Evolutionary conservation across 345 rosid species (phyloP).

Genomic region (Ceriops tagal): DNA sequence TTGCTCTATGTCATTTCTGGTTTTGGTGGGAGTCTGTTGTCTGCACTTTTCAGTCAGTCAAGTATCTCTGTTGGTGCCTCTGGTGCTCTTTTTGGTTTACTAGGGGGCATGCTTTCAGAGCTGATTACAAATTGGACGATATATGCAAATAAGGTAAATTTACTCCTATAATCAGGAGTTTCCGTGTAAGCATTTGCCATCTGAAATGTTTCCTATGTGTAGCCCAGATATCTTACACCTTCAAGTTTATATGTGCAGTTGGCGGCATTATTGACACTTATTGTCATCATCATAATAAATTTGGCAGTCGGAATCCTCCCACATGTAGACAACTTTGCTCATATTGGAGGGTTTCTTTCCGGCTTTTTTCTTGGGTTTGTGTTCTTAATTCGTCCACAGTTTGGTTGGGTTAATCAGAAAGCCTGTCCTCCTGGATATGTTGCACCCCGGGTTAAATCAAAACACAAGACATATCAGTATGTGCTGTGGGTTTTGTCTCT

Average conservation of each 20-base stretch:
- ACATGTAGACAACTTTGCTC: constrained; percentile 96
- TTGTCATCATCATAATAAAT: constrained; percentile 68
- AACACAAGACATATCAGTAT: constrained; percentile 72
- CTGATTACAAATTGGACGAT: constrained; percentile 92
- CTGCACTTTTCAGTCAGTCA: constrained; percentile 77
- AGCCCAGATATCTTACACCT: neutral
- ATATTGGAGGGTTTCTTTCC: constrained; percentile 82
- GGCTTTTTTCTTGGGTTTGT: constrained; percentile 92
- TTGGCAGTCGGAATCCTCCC: constrained; percentile 92
- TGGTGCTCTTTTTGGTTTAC: constrained; percentile 91
- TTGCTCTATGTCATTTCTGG: constrained; percentile 84
- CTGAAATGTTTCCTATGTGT: neutral
- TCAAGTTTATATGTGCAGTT: constrained; percentile 33
- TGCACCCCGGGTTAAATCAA: constrained; percentile 36
- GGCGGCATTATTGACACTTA: constrained; percentile 64
- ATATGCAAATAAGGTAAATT: constrained; percentile 71
- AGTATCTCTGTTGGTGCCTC: constrained; percentile 95
- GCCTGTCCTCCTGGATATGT: constrained; percentile 36
- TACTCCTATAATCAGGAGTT: neutral
- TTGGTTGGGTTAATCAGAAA: constrained; percentile 68
- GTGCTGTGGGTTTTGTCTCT: constrained; percentile 67
- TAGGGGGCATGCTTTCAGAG: constrained; percentile 94
- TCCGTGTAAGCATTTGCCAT: neutral
- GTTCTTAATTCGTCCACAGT: constrained; percentile 84
- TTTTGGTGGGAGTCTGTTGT: constrained; percentile 86